A percentile compares a stretch with the other conserved stretches of the same genome.
These are phyloP conservation scores for Cyphellophora europaea DNA, from an alignment of 2,329 filamentous ascomycete species.

Conservation along the genomic window DNA sequence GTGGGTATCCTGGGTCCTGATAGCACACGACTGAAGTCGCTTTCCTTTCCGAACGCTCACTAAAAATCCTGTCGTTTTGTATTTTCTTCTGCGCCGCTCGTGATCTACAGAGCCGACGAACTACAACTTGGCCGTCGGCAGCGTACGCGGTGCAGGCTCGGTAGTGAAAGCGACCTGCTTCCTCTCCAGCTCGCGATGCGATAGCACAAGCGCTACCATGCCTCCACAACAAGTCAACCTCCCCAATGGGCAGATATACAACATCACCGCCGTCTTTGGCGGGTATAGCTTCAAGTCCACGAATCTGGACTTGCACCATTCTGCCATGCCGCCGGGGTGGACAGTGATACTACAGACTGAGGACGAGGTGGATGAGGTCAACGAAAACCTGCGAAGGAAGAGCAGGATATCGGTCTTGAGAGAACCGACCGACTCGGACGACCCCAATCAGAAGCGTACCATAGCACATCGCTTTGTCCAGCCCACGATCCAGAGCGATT, in stretches of 20 bases:
- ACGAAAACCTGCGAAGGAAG: constrained; percentile 11
- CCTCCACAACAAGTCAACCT: constrained; percentile 40
- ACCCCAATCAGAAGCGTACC: constrained; percentile 8
- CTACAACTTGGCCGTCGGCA: too few species aligned
- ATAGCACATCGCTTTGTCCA: constrained; percentile 52
- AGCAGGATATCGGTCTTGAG: constrained; percentile 9
- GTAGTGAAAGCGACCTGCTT: too few species aligned
- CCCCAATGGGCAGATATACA: constrained; percentile 73
- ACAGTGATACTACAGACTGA: constrained; percentile 76
- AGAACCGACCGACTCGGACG: constrained; percentile 5
- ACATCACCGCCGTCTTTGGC: constrained; percentile 76
- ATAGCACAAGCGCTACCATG: too few species aligned
- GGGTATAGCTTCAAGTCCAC: constrained; percentile 82
- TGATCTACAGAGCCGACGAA: too few species aligned
- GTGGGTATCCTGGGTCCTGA: too few species aligned
- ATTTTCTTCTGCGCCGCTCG: too few species aligned
- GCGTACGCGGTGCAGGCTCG: too few species aligned
- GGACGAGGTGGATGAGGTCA: constrained; percentile 27
- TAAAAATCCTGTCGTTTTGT: too few species aligned
- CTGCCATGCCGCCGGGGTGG: constrained; percentile 77
- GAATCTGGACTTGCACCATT: constrained; percentile 59
- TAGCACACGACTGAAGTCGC: too few species aligned
- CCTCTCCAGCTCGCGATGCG: too few species aligned
- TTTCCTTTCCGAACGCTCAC: too few species aligned
- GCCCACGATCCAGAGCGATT: constrained; percentile 71